Percentiles rank a stretch among this genome's conserved stretches.
phyloP scores from a whole-genome alignment of 306 rosid genomes.

The Acacia crassicarpa region DNA sequence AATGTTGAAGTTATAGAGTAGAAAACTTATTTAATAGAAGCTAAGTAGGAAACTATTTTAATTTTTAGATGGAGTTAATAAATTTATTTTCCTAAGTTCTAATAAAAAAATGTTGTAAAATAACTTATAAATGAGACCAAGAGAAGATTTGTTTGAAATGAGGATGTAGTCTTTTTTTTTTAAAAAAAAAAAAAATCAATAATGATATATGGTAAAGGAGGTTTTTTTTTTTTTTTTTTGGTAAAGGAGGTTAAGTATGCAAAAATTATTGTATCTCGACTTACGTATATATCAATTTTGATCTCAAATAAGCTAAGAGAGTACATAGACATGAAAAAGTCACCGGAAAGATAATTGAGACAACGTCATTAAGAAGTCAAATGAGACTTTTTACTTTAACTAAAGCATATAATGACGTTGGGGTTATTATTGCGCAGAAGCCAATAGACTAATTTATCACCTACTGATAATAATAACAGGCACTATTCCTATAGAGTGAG shows the following conservation, averaged over 20 bases:
- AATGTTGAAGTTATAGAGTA: neutral
- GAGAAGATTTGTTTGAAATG: too few species aligned
- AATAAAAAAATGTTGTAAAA: too few species aligned
- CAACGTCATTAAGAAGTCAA: neutral
- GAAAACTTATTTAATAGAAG: neutral
- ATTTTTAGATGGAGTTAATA: neutral
- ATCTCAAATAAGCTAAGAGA: too few species aligned
- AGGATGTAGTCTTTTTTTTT: too few species aligned
- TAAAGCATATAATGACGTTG: neutral
- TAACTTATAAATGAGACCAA: neutral
- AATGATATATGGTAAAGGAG: too few species aligned
- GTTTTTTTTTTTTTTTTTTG: too few species aligned
- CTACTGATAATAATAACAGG: neutral
- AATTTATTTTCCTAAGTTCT: too few species aligned
- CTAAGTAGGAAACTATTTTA: neutral
- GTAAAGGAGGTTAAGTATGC: rapidly evolving
- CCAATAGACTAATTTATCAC: neutral
- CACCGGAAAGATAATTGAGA: neutral
- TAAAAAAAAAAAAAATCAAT: too few species aligned
- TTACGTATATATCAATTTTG: too few species aligned
- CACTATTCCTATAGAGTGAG: neutral
- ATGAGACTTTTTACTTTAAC: neutral
- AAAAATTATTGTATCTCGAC: too few species aligned
- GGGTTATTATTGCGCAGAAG: neutral
- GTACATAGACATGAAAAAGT: too few species aligned